These are phyloP conservation scores for Phaffia rhodozyma DNA, from an alignment of 1,284 basidiomycete species.

Conservation along the genomic window DNA sequence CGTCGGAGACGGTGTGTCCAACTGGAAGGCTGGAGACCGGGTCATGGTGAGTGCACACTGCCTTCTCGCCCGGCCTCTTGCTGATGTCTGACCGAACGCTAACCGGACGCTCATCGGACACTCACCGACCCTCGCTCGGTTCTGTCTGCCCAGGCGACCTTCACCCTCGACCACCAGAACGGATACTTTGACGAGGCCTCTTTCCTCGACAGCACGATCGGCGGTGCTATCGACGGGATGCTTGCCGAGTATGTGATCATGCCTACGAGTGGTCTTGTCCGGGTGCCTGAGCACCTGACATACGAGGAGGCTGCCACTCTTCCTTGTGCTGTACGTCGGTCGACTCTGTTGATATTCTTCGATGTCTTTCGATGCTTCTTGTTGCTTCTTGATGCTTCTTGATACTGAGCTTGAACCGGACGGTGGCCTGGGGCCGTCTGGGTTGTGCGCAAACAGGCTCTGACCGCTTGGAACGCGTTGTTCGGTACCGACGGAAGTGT, in stretches of 20 bases:
- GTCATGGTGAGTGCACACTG: constrained; percentile 32
- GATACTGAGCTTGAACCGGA: too few species aligned
- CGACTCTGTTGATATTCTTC: not conserved
- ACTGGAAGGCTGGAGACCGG: constrained; percentile 46
- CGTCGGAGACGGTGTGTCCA: constrained; percentile 43
- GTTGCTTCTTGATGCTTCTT: too few species aligned
- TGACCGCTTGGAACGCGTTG: constrained; percentile 45
- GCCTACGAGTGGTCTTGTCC: constrained; percentile 33
- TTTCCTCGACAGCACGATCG: constrained; percentile 35
- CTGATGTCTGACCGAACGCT: too few species aligned
- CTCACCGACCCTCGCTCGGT: too few species aligned
- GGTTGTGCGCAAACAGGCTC: constrained; percentile 38
- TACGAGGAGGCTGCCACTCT: constrained; percentile 44
- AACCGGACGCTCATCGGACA: too few species aligned
- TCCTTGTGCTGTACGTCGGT: not conserved
- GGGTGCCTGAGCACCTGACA: constrained; percentile 40
- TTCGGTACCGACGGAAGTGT: constrained; percentile 39
- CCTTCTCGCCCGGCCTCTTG: not conserved
- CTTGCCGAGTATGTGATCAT: constrained; percentile 41
- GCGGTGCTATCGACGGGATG: constrained; percentile 45
- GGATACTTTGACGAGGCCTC: constrained; percentile 23
- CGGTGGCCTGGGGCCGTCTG: constrained; percentile 20
- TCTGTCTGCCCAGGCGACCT: constrained; percentile 30
- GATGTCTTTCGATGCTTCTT: constrained; percentile 11
- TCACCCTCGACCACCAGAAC: constrained; percentile 37